Conservation (phyloP, 371 early-diverging fungal species). For the Vairimorpha necatrix region DNA sequence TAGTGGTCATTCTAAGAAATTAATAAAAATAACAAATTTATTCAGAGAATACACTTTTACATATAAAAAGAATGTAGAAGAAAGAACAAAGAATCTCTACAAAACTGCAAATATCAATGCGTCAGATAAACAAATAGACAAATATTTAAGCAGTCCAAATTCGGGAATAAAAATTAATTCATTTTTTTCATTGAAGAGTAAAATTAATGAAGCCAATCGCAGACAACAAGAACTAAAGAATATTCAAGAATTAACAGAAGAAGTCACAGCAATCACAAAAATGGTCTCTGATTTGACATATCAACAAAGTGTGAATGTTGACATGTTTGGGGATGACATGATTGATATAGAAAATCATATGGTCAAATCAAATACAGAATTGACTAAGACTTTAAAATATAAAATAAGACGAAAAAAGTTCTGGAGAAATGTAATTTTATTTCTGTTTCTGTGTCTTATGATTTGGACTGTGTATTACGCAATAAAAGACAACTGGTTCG, state of each 20-base stretch:
- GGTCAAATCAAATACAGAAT: neutral
- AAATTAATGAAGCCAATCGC: neutral
- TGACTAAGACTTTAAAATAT: neutral
- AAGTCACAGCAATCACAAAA: neutral
- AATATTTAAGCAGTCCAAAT: neutral
- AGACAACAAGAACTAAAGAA: neutral
- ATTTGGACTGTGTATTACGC: neutral
- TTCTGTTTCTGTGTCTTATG: neutral
- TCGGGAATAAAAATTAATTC: neutral
- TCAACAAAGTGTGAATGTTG: neutral
- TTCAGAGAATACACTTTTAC: neutral
- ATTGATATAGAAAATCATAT: neutral
- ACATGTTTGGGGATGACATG: neutral
- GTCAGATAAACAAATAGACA: neutral
- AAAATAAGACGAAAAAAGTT: neutral
- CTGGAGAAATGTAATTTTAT: neutral
- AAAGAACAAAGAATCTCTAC: neutral
- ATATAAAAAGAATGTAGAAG: conserved; percentile 3
- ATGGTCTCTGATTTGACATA: conserved; percentile 1
- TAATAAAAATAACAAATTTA: neutral
- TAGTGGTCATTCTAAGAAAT: neutral
- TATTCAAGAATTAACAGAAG: neutral
- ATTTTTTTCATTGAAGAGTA: neutral
- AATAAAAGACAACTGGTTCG: neutral
- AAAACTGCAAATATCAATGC: neutral